These are phyloP conservation scores for Eurotiales sp. DNA, from an alignment of 2,329 filamentous ascomycete genomes.

Conservation along the genomic window DNA sequence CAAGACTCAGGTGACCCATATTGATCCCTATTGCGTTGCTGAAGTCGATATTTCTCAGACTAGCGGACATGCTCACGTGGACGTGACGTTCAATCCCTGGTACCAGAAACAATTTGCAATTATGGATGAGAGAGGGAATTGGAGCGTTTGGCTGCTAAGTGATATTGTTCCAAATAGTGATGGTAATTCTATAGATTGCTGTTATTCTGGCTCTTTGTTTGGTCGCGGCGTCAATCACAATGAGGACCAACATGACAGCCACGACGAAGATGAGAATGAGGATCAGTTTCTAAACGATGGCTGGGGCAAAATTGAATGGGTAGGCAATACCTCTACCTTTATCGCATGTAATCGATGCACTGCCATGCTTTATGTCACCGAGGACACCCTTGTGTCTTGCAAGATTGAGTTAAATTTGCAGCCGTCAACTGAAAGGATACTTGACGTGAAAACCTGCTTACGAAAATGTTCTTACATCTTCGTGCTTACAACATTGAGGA, in stretches of 20 bases:
- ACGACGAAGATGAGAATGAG: too few species aligned
- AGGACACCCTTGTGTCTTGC: constrained; percentile 23
- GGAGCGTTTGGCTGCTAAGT: constrained; percentile 49
- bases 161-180: constrained; percentile 29
- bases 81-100: constrained; percentile 59
- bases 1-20: constrained; percentile 33
- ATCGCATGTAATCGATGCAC: constrained; percentile 51
- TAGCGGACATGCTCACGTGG: constrained; percentile 47
- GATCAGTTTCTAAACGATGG: constrained; percentile 33
- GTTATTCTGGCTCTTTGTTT: constrained; percentile 30
- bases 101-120: constrained; percentile 55
- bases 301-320: constrained; percentile 43
- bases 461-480: constrained; percentile 43
- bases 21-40: constrained; percentile 48
- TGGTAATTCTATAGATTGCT: constrained; percentile 20
- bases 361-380: constrained; percentile 34
- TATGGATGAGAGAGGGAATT: constrained; percentile 51
- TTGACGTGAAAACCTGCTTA: constrained; percentile 49
- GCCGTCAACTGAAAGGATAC: constrained; percentile 48
- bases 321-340: constrained; percentile 37
- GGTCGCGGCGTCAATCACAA: constrained; percentile 18
- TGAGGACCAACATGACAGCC: constrained; percentile 13
- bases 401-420: constrained; percentile 34
- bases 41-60: constrained; percentile 42
- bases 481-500: constrained; percentile 51